Conservation (phyloP, 2,329 filamentous ascomycete species). For the Diaporthe velutina region DNA sequence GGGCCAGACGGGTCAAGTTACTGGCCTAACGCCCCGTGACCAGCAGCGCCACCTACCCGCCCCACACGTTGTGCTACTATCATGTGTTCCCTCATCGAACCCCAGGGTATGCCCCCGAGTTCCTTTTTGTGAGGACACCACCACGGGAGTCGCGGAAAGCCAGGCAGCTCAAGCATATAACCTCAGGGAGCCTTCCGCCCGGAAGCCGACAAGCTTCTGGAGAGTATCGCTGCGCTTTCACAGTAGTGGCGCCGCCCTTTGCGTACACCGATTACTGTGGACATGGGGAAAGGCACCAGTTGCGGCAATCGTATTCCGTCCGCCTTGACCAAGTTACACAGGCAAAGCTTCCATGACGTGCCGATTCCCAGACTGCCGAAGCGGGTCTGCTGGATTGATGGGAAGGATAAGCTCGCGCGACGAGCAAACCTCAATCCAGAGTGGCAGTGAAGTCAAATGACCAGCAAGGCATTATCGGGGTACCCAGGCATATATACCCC, state of each 20-base stretch:
- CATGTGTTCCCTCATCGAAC: conserved; percentile 19
- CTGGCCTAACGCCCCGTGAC: conserved; percentile 13
- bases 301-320: background rate
- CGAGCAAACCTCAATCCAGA: background rate
- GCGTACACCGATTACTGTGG: background rate
- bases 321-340: background rate
- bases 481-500: background rate
- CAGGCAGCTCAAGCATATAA: background rate
- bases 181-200: background rate
- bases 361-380: conserved; percentile 3
- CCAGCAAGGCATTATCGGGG: background rate
- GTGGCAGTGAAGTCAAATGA: background rate
- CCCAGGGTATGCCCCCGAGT: background rate
- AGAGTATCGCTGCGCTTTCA: background rate
- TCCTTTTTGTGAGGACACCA: background rate
- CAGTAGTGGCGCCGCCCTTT: background rate
- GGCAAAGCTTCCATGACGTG: background rate
- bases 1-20: conserved; percentile 2
- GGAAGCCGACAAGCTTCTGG: background rate
- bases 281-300: background rate
- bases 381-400: background rate
- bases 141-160: conserved; percentile 8
- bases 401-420: background rate
- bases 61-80: conserved; percentile 9
- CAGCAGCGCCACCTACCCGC: conserved; percentile 14